Evolutionary conservation across 805 yeast genomes (phyloP).

Genomic region (Starmerella bombicola): DNA sequence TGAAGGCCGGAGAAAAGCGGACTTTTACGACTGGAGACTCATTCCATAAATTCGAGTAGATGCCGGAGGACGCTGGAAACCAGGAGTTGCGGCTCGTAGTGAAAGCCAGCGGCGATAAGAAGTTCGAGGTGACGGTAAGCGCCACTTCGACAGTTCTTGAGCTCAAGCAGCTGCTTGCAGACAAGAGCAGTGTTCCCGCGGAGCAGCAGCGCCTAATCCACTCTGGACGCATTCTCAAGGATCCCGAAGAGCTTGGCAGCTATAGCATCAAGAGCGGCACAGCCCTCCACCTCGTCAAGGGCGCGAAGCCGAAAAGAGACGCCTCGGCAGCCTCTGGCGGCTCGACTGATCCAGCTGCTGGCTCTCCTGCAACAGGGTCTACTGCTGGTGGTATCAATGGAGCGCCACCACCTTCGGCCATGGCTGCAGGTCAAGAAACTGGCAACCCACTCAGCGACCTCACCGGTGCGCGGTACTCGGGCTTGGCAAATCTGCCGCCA

Average conservation of each 20-base stretch:
- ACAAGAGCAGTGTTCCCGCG: conserved; percentile 51
- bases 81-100: conserved; percentile 15
- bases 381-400: conserved; percentile 19
- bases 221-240: conserved; percentile 88
- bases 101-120: conserved; percentile 54
- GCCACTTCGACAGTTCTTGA: conserved; percentile 47
- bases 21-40: no score
- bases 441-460: conserved; percentile 84
- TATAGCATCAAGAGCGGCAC: conserved; percentile 81
- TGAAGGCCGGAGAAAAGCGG: no score
- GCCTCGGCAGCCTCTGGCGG: conserved; percentile 23
- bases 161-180: conserved; percentile 53
- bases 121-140: conserved; percentile 51
- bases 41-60: no score
- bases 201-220: conserved; percentile 81
- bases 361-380: conserved; percentile 15
- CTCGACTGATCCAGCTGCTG: conserved; percentile 22
- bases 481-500: conserved; percentile 75
- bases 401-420: conserved; percentile 50
- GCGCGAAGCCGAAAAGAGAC: conserved; percentile 27
- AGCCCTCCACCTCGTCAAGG: conserved; percentile 78
- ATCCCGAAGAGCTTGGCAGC: conserved; percentile 54
- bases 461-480: conserved; percentile 94
- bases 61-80: conserved; percentile 5
- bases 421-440: conserved; percentile 79